Conservation (phyloP, 805 yeast genomes). For the Maudiozyma pseudohumilis region DNA sequence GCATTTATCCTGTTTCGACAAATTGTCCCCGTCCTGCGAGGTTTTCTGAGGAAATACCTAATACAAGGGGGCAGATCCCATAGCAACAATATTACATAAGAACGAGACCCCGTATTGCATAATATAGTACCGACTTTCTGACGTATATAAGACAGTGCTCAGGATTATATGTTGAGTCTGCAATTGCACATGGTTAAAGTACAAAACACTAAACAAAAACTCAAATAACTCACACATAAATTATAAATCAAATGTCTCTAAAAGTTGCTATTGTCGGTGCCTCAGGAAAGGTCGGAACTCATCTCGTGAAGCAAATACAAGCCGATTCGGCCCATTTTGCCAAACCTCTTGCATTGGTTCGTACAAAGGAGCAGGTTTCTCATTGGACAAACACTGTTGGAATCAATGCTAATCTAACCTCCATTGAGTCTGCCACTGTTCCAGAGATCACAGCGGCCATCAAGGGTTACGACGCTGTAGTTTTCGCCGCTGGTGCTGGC, state of each 20-base stretch:
- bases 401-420: slow-evolving; percentile 30
- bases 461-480: slow-evolving; percentile 44
- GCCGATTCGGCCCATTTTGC: slow-evolving; percentile 21
- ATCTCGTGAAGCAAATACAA: slow-evolving; percentile 31
- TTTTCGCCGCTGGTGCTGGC: slow-evolving; percentile 55
- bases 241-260: slow-evolving; percentile 1
- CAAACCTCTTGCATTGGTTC: slow-evolving; percentile 36
- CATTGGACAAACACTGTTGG: slow-evolving; percentile 33
- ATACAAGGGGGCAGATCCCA: too few relatives aligned
- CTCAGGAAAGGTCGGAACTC: slow-evolving; percentile 50
- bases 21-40: too few relatives aligned
- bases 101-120: too few relatives aligned
- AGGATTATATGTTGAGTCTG: too few relatives aligned
- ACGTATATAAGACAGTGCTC: too few relatives aligned
- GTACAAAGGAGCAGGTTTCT: slow-evolving; percentile 37
- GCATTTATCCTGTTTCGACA: too few relatives aligned
- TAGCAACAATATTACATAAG: too few relatives aligned
- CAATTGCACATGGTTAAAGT: too few relatives aligned
- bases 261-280: slow-evolving; percentile 48
- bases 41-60: too few relatives aligned
- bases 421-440: slow-evolving; percentile 31
- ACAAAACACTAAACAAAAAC: too few relatives aligned
- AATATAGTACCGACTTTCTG: too few relatives aligned
- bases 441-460: slow-evolving; percentile 31
- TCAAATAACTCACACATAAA: not conserved